A percentile compares a stretch with the other conserved stretches of the same genome.
Evolutionary conservation across 306 rosid genomes (phyloP).

Genomic region (Biancaea sappan): DNA sequence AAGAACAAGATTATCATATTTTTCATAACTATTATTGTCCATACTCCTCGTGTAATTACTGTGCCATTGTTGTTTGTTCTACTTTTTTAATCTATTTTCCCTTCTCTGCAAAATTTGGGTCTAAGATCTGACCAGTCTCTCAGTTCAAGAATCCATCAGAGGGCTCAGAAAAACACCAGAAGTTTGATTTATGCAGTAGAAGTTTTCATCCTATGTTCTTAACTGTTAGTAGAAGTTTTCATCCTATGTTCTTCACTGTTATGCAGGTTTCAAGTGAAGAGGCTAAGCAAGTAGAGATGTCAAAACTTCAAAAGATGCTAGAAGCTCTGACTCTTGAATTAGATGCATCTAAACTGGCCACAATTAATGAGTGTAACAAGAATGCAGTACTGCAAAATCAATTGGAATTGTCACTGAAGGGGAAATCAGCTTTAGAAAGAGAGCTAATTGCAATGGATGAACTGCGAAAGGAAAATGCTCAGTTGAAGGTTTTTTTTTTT

Average conservation of each 20-base stretch:
- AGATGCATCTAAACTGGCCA: slow-evolving; percentile 83
- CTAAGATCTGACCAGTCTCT: neutral
- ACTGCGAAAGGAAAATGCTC: slow-evolving; percentile 75
- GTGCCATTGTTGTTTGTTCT: slow-evolving; percentile 5
- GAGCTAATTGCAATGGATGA: slow-evolving; percentile 70
- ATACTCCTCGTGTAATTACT: neutral
- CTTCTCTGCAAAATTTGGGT: slow-evolving; percentile 27
- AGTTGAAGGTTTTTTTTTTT: slow-evolving; percentile 73
- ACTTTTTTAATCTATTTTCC: slow-evolving; percentile 3
- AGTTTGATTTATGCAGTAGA: slow-evolving; percentile 6
- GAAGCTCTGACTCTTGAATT: slow-evolving; percentile 82
- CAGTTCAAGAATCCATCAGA: slow-evolving; percentile 25
- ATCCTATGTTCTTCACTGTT: slow-evolving; percentile 29
- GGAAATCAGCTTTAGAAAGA: slow-evolving; percentile 74
- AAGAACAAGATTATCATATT: neutral
- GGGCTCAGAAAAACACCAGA: neutral
- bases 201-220: slow-evolving; percentile 18
- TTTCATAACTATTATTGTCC: neutral
- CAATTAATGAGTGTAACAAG: slow-evolving; percentile 94
- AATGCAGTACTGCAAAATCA: slow-evolving; percentile 88
- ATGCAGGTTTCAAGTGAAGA: slow-evolving; percentile 93
- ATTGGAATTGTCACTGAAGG: slow-evolving; percentile 74
- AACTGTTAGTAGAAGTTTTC: slow-evolving; percentile 32
- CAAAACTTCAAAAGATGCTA: slow-evolving; percentile 70
- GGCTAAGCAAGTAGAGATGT: slow-evolving; percentile 68